phyloP scores from a whole-genome alignment of 768 basidiomycete species.

The Phanerodontia chrysosporium region DNA sequence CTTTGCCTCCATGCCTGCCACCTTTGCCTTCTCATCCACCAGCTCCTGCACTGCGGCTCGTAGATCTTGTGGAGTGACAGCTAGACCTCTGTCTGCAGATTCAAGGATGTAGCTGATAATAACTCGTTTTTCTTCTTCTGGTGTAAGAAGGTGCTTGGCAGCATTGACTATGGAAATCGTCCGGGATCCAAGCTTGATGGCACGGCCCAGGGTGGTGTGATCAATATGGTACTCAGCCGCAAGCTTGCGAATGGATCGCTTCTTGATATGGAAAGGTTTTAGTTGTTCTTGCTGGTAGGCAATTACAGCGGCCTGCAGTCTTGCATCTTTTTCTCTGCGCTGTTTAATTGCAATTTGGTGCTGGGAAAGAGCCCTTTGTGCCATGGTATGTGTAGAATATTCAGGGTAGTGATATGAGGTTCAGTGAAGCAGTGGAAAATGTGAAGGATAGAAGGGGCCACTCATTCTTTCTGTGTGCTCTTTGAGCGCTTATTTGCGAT shows the following conservation, averaged over 20 bases:
- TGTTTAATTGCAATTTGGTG: not conserved
- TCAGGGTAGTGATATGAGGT: too few relatives aligned
- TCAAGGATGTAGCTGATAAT: too few relatives aligned
- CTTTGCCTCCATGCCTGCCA: conserved; percentile 3
- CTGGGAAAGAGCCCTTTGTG: not conserved
- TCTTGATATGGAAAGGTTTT: not conserved
- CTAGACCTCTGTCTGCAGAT: too few relatives aligned
- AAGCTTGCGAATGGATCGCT: not conserved
- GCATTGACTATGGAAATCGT: too few relatives aligned
- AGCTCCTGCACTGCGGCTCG: conserved; percentile 24
- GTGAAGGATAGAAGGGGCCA: too few relatives aligned
- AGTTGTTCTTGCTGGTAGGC: not conserved
- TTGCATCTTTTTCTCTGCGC: not conserved
- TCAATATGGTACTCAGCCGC: conserved; percentile 1
- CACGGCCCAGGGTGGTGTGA: conserved; percentile 20
- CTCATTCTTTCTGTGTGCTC: too few relatives aligned
- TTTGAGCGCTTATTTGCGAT: too few relatives aligned
- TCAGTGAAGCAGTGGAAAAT: too few relatives aligned
- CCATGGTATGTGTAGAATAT: not conserved
- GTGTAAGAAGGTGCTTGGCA: too few relatives aligned
- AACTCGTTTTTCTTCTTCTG: too few relatives aligned
- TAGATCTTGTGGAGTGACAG: conserved; percentile 5
- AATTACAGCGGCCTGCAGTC: not conserved
- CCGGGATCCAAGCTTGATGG: not conserved
- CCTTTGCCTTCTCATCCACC: conserved; percentile 10